Conservation (phyloP, 192 early-diverging fungal species). For the Rhizophlyctis rosea region DNA sequence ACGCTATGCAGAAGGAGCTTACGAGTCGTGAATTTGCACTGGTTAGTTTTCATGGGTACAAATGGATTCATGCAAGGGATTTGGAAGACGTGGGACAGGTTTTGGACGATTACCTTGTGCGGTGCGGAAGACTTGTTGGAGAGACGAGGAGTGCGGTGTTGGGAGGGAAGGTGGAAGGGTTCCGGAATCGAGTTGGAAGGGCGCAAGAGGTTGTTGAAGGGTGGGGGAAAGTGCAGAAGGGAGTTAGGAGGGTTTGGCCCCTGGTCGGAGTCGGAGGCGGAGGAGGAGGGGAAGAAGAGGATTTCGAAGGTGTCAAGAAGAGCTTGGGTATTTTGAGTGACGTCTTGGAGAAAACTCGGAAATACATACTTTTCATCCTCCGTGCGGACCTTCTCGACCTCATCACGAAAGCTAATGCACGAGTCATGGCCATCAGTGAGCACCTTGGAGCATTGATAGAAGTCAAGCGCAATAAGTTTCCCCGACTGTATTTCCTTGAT, state of each 20-base stretch:
- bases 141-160: neutral
- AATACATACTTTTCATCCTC: constrained; percentile 31
- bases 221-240: constrained; percentile 23
- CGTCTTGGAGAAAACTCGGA: constrained; percentile 31
- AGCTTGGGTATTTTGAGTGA: constrained; percentile 27
- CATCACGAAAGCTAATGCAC: constrained; percentile 11
- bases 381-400: constrained; percentile 33
- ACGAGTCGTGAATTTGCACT: constrained; percentile 23
- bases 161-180: constrained; percentile 26
- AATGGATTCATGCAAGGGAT: constrained; percentile 17
- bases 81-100: constrained; percentile 12
- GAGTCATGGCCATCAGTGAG: constrained; percentile 6
- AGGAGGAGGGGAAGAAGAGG: constrained; percentile 13
- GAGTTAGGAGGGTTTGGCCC: constrained; percentile 25
- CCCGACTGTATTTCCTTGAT: constrained; percentile 36
- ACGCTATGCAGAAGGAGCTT: constrained; percentile 32
- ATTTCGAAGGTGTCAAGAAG: constrained; percentile 28
- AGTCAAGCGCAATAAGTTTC: constrained; percentile 24
- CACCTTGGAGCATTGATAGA: constrained; percentile 15
- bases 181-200: constrained; percentile 25
- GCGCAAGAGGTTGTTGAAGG: constrained; percentile 23
- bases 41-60: neutral
- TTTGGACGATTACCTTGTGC: constrained; percentile 36
- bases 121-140: constrained; percentile 19
- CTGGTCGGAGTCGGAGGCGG: constrained; percentile 8